phyloP scores from a whole-genome alignment of 768 basidiomycete species.

The Hydnomerulius pinastri region DNA sequence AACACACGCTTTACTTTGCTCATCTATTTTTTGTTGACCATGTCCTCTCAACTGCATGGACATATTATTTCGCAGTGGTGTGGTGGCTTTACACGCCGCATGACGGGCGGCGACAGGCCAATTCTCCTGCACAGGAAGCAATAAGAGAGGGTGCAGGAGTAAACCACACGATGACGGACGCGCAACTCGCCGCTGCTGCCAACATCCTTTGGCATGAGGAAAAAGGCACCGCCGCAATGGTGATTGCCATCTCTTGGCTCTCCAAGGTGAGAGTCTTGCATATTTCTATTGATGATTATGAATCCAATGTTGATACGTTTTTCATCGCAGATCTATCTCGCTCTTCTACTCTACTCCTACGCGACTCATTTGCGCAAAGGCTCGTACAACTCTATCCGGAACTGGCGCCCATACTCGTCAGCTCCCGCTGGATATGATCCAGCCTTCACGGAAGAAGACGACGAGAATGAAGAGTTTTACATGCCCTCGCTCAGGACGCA shows the following conservation, averaged over 20 bases:
- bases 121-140: conserved; percentile 87
- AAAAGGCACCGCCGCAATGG: conserved; percentile 74
- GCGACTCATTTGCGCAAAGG: conserved; percentile 90
- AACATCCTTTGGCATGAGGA: conserved; percentile 87
- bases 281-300: neutral
- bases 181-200: conserved; percentile 71
- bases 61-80: conserved; percentile 82
- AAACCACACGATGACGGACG: conserved; percentile 58
- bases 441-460: conserved; percentile 54
- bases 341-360: conserved; percentile 87
- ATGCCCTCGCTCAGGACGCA: conserved; percentile 58
- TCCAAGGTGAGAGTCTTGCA: conserved; percentile 64
- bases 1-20: conserved; percentile 83
- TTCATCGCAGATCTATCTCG: conserved; percentile 81
- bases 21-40: conserved; percentile 94
- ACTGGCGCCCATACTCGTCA: conserved; percentile 29
- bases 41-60: conserved; percentile 86
- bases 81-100: conserved; percentile 96
- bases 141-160: conserved; percentile 66
- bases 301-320: conserved; percentile 5
- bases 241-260: conserved; percentile 84
- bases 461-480: conserved; percentile 69
- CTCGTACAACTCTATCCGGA: conserved; percentile 78
- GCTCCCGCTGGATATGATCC: conserved; percentile 26
- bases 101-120: conserved; percentile 77